phyloP scores from a whole-genome alignment of 441 rosid species.

The Euphorbia celastroides region DNA sequence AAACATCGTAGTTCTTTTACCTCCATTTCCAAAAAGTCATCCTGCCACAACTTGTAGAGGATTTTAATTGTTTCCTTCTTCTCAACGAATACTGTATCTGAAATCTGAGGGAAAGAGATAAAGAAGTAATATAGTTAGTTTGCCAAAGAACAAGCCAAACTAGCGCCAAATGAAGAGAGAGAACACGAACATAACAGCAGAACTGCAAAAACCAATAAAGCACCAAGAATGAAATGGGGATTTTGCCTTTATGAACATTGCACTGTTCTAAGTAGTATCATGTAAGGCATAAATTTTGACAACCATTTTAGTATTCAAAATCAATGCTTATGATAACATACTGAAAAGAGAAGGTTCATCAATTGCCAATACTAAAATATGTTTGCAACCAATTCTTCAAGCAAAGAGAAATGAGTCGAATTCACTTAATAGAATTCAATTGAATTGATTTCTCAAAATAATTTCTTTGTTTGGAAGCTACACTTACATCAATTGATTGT shows the following conservation, averaged over 20 bases:
- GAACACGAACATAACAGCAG: not conserved
- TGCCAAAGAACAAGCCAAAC: not conserved
- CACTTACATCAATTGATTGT: no score
- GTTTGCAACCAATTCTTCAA: no score
- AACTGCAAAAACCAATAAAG: not conserved
- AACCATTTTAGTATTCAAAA: not conserved
- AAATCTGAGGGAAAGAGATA: constrained; percentile 42
- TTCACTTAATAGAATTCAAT: no score
- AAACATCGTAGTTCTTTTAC: constrained; percentile 23
- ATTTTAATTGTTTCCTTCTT: constrained; percentile 50
- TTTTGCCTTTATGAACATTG: not conserved
- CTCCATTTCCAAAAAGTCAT: constrained; percentile 77
- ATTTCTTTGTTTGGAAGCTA: no score
- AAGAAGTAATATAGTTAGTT: not conserved
- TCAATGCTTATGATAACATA: not conserved
- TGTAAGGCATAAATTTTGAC: not conserved
- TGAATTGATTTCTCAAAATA: no score
- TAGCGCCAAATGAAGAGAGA: not conserved
- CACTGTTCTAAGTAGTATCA: not conserved
- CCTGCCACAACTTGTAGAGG: constrained; percentile 77
- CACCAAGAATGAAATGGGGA: not conserved
- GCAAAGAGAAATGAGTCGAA: no score
- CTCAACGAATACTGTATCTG: constrained; percentile 54
- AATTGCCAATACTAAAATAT: no score
- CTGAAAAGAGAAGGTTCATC: not conserved